Base-by-base conservation (phyloP, 768 basidiomycete genomes). In the Lepiota venenata region DNA sequence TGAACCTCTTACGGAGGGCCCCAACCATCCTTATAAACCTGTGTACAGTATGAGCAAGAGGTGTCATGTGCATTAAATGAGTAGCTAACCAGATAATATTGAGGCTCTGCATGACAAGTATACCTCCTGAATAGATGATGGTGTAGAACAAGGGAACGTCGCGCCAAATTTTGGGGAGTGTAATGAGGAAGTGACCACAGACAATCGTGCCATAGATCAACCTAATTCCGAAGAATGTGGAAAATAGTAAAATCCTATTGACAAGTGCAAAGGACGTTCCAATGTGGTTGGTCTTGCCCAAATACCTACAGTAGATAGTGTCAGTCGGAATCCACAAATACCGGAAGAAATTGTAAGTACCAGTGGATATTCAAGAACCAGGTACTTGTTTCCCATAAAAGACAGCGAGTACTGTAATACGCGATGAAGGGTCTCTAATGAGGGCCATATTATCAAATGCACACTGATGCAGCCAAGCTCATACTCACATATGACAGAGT, bases 21-120 rank as follows among this genome's bases (percentile, higher is more conserved):
- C 63, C 58, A 48, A 91, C 78, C 85, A 92, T 91, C 64, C 88
- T 90, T 43, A 64, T 73, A 68, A 91, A 85, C 89, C 89, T 88
- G 56, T 12, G 44, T 21, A 22, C 25, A 38, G 2, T 45, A 10
- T 52, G 9, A 27, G 20, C 22, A 16, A 55, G 35, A 35, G 16
- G 37, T 25, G 4, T 20, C 40, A 38, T 7, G 16, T 49, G 49
- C 41, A 11, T 3, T 29, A 32, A 32, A 9, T 11, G 9, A 9
- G 46, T 18, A 40, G 36, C 35, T 18, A 68, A 91, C 90, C 91
- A 93, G 61, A 85, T 75, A 77, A 84, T 84, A 67, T 94, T 95
- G 18, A 95, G 73, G 3, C 75, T 72, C 60, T 91, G 85, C 9
- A 94, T 72, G 32, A 83, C 63, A 37, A 88, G 54, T 61, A 90